Conservation (phyloP, 805 yeast genomes). For the Zygosaccharomyces bailii region DNA sequence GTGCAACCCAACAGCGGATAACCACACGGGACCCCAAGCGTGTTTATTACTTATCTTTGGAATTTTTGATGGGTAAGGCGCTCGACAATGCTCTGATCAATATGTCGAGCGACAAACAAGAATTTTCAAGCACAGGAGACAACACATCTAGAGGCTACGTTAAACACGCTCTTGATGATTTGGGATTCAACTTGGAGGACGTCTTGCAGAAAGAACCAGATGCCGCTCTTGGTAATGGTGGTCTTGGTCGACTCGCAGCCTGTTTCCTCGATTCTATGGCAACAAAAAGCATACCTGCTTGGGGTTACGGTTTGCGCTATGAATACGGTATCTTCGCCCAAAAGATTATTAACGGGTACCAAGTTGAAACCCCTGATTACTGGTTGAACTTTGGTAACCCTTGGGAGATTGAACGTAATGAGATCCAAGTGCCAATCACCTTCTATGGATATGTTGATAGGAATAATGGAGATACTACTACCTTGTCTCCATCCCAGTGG, state of each 20-base stretch:
- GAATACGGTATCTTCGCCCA: slow-evolving; percentile 93
- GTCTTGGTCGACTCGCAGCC: slow-evolving; percentile 90
- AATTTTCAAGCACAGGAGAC: slow-evolving; percentile 10
- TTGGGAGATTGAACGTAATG: slow-evolving; percentile 87
- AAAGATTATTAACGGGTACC: slow-evolving; percentile 85
- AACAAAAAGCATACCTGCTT: slow-evolving; percentile 82
- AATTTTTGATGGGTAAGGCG: slow-evolving; percentile 92
- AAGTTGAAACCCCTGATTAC: slow-evolving; percentile 91
- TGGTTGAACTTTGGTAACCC: slow-evolving; percentile 89
- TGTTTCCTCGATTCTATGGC: slow-evolving; percentile 88
- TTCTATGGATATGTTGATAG: slow-evolving; percentile 80
- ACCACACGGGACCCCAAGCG: slow-evolving; percentile 81
- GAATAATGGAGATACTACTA: slow-evolving; percentile 41
- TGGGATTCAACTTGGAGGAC: slow-evolving; percentile 88
- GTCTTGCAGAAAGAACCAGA: slow-evolving; percentile 83
- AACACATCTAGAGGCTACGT: slow-evolving; percentile 50
- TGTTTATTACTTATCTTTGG: slow-evolving; percentile 80
- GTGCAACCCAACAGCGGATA: slow-evolving; percentile 86
- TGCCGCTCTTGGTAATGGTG: slow-evolving; percentile 95
- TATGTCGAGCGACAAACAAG: slow-evolving; percentile 44
- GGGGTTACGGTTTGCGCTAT: slow-evolving; percentile 95
- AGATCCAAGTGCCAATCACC: slow-evolving; percentile 84
- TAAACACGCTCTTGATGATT: slow-evolving; percentile 53
- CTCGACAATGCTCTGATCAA: slow-evolving; percentile 91
- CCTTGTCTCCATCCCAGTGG: slow-evolving; percentile 69